Percentiles rank a stretch among this genome's conserved stretches.
These are phyloP conservation scores for Thalassia testudinum DNA, from an alignment of 116 monocot genomes.

Conservation along the genomic window DNA sequence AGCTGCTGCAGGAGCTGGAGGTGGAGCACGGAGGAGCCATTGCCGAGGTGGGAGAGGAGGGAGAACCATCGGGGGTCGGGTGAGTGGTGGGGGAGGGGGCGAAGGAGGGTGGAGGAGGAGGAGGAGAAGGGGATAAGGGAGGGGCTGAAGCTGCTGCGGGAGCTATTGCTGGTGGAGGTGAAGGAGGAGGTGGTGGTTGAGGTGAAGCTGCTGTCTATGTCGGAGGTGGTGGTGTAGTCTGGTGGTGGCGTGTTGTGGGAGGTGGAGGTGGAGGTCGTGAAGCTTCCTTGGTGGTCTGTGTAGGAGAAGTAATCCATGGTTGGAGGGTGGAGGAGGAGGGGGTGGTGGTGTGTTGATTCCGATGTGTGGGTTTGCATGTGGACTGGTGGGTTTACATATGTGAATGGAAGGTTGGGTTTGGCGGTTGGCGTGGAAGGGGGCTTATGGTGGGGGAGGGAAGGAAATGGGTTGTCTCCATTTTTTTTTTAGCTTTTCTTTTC, in stretches of 20 bases:
- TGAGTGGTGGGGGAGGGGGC: constrained; percentile 21
- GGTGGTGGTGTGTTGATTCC: neutral
- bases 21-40: constrained; percentile 20
- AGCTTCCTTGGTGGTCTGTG: no score
- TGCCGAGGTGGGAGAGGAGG: constrained; percentile 37
- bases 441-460: no score
- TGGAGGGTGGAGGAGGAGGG: neutral
- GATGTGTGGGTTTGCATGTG: no score
- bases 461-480: no score
- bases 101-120: constrained; percentile 22
- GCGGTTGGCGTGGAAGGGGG: no score
- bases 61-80: constrained; percentile 35
- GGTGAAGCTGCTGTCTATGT: constrained; percentile 12
- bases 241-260: neutral
- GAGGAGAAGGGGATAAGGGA: constrained; percentile 7
- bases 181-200: constrained; percentile 1
- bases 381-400: no score
- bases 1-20: constrained; percentile 64
- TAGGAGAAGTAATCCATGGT: no score
- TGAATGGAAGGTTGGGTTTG: no score
- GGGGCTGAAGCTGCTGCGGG: constrained; percentile 26
- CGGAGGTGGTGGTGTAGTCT: no score
- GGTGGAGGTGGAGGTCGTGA: neutral
- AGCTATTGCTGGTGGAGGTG: neutral
- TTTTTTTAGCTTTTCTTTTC: no score